A percentile compares a stretch with the other conserved stretches of the same genome.
Conservation (phyloP, 768 basidiomycete species). For the Termitomyces sp. region DNA sequence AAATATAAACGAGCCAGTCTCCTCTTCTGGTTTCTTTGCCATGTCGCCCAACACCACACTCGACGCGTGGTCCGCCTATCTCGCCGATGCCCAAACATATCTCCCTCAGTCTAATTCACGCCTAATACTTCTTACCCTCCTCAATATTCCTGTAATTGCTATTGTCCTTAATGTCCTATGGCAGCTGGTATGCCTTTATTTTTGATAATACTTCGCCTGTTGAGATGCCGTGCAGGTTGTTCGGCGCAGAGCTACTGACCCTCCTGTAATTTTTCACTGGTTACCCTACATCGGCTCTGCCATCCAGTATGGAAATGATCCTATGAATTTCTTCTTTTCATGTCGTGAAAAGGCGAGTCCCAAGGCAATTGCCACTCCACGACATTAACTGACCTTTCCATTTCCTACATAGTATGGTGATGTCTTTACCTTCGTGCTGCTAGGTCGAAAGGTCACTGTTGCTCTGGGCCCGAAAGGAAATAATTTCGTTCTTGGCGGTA, state of each 20-base stretch:
- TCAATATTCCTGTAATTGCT: conserved; percentile 65
- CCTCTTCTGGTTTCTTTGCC: conserved; percentile 1
- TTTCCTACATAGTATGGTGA: conserved; percentile 69
- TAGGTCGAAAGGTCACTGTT: conserved; percentile 89
- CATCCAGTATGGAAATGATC: conserved; percentile 86
- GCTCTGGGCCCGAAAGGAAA: conserved; percentile 88
- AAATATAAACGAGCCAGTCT: conserved; percentile 2
- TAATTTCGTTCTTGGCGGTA: conserved; percentile 92
- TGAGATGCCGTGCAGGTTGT: conserved; percentile 38
- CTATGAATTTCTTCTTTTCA: conserved; percentile 78
- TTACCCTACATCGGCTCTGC: conserved; percentile 90
- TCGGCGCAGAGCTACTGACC: conserved; percentile 65
- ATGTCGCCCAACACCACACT: conserved; percentile 39
- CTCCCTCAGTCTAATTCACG: conserved; percentile 30
- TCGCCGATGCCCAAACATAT: conserved; percentile 34
- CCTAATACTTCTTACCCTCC: conserved; percentile 37
- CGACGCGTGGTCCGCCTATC: conserved; percentile 39
- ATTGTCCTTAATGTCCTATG: conserved; percentile 70
- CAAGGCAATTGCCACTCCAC: background rate
- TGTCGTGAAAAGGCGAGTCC: conserved; percentile 67
- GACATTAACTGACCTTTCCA: background rate
- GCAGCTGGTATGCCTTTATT: conserved; percentile 59
- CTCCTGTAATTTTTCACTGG: conserved; percentile 92
- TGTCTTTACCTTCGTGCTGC: conserved; percentile 91
- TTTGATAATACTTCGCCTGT: background rate